Conservation (phyloP, 1,284 basidiomycete genomes). For the Agroathelia rolfsii region DNA sequence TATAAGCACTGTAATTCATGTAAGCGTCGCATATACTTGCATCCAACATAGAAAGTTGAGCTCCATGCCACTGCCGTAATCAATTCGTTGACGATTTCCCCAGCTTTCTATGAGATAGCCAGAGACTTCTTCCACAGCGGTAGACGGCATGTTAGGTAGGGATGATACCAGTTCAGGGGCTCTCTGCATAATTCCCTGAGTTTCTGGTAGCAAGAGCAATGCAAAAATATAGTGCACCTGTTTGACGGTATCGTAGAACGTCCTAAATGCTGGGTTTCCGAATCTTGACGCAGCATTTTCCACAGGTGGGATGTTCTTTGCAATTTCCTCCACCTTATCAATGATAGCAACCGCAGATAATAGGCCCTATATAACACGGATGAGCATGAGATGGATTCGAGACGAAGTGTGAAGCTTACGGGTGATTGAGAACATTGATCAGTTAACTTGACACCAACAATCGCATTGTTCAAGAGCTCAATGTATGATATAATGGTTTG, state of each 20-base stretch:
- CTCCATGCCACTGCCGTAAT: conserved; percentile 99
- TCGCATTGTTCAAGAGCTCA: conserved; percentile 65
- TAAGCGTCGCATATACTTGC: conserved; percentile 56
- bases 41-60: conserved; percentile 96
- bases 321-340: conserved; percentile 58
- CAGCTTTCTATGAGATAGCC: conserved; percentile 83
- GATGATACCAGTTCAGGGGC: conserved; percentile 43
- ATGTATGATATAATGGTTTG: conserved; percentile 66
- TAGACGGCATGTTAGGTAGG: conserved; percentile 48
- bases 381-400: conserved; percentile 1
- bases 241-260: conserved; percentile 78
- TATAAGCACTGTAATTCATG: conserved; percentile 5
- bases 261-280: conserved; percentile 94
- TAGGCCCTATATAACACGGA: conserved; percentile 40
- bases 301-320: conserved; percentile 70
- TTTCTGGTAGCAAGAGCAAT: conserved; percentile 5
- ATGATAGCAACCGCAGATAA: conserved; percentile 53
- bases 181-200: conserved; percentile 20
- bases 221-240: conserved; percentile 37
- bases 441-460: conserved; percentile 71
- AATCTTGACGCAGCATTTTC: conserved; percentile 90
- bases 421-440: conserved; percentile 39
- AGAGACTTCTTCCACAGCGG: conserved; percentile 58
- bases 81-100: conserved; percentile 89
- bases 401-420: conserved; percentile 30